Evolutionary conservation across 345 rosid species (phyloP).

Genomic region (Mercurialis annua): DNA sequence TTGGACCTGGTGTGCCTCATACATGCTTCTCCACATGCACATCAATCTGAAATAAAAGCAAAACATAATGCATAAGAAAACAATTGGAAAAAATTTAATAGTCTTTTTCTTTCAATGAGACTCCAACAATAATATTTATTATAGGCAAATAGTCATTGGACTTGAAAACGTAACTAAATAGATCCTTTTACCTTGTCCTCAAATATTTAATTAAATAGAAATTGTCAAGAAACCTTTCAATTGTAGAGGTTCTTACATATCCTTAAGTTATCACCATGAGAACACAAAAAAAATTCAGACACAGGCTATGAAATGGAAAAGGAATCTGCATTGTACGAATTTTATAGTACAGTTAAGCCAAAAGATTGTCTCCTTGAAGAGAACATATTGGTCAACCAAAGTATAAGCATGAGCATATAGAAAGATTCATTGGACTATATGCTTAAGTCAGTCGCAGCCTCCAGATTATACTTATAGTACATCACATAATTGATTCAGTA

Average conservation of each 20-base stretch:
- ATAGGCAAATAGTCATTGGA: too few species aligned
- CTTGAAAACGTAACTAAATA: too few species aligned
- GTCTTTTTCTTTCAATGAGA: too few species aligned
- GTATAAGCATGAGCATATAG: not conserved
- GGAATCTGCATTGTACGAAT: not conserved
- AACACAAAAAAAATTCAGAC: too few species aligned
- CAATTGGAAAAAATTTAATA: not conserved
- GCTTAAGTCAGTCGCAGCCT: not conserved
- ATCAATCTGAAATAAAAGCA: slow-evolving; percentile 46
- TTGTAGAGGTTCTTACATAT: too few species aligned
- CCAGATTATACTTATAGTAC: not conserved
- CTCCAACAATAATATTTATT: too few species aligned
- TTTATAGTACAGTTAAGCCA: not conserved
- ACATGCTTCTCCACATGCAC: slow-evolving; percentile 99
- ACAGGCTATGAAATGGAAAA: not conserved
- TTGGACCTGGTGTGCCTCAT: slow-evolving; percentile 96
- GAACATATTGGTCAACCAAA: slow-evolving; percentile 3
- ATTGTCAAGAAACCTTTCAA: too few species aligned
- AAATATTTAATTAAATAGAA: too few species aligned
- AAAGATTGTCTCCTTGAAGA: not conserved
- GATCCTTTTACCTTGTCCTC: too few species aligned
- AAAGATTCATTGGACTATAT: not conserved
- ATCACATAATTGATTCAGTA: not conserved
- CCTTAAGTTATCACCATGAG: too few species aligned
- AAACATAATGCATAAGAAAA: not conserved